Percentiles rank a stretch among this genome's conserved stretches.
Conservation (phyloP, 345 rosid genomes). For the Salix udensis region DNA sequence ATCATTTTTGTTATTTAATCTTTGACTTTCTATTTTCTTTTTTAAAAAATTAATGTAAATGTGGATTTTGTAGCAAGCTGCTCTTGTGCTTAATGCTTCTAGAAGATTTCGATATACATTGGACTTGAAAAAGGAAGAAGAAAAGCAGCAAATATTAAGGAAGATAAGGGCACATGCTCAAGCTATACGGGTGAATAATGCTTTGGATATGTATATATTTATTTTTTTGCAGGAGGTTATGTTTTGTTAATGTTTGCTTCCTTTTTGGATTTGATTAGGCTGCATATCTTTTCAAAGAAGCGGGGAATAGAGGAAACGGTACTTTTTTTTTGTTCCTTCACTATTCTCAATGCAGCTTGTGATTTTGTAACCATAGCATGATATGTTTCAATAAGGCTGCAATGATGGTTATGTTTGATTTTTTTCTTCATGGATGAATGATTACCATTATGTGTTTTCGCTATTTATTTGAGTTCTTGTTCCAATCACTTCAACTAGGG, state of each 20-base stretch:
- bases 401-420: background rate
- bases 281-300: conserved; percentile 26
- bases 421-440: background rate
- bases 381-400: background rate
- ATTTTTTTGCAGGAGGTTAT: background rate
- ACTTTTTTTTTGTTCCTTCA: background rate
- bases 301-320: conserved; percentile 21
- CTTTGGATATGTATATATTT: background rate
- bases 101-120: conserved; percentile 94
- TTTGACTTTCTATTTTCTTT: background rate
- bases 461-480: no score
- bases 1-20: no score
- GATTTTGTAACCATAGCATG: background rate
- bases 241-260: background rate
- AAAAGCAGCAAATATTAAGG: conserved; percentile 58
- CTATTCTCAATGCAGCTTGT: background rate
- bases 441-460: background rate
- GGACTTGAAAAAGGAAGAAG: conserved; percentile 88
- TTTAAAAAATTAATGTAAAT: background rate
- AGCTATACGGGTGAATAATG: conserved; percentile 59
- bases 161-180: conserved; percentile 96
- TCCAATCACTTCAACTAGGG: no score
- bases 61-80: conserved; percentile 61
- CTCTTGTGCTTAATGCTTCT: conserved; percentile 90
- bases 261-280: conserved; percentile 14